Base-by-base conservation (phyloP, 1,139 yeast species). In the Petasospora rhodanensis region DNA sequence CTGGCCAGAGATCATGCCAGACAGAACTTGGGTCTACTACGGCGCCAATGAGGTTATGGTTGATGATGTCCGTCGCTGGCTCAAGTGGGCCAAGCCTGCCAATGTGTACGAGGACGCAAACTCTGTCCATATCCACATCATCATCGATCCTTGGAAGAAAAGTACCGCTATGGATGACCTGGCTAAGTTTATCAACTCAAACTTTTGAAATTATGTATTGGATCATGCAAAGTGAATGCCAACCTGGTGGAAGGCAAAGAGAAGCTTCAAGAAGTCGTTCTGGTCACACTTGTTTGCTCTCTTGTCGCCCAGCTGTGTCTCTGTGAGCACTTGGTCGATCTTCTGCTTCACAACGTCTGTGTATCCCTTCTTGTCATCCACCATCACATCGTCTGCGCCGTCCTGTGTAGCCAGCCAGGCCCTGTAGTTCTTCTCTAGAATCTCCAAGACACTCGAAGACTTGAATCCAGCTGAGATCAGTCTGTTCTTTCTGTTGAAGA, bases 211-310 rank as follows among this genome's bases (percentile, higher is more conserved):
- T 18, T 18, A n/a, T 11, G 7, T 12, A 21, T 21, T 21, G 7
- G 14, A 8, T 53, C 66, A 89, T 41, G 97, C 96, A 66, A 91
- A 91, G 59, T 91, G 97, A 42, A 91, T 84, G 32, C 98, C 97
- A 32, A 85, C 96, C 61, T 89, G 93, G 62, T 93, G 96, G 70
- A 93, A 91, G 7, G 95, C 97, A 52, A 82, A 87, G 40, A 91
- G 65, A 35, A 91, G 65, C 53, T 79, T 83, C 52, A 91, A 68
- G 61, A 91, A 91, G 57, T 91, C 98, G 18, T 91, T 84, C 62
- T 91, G 96, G 56, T 89, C 97, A 62, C 94, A 75, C 58, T 91
- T 91, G 25, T 95, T 85, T 6, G 97, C 82, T 67, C 99, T 82
- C 60, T 82, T 77, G 29, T 85, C 95, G 5, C 82, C 71, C 53